Evolutionary conservation across 352 stramenopile genomes (phyloP).

Genomic region (Phytophthora foliorum): DNA sequence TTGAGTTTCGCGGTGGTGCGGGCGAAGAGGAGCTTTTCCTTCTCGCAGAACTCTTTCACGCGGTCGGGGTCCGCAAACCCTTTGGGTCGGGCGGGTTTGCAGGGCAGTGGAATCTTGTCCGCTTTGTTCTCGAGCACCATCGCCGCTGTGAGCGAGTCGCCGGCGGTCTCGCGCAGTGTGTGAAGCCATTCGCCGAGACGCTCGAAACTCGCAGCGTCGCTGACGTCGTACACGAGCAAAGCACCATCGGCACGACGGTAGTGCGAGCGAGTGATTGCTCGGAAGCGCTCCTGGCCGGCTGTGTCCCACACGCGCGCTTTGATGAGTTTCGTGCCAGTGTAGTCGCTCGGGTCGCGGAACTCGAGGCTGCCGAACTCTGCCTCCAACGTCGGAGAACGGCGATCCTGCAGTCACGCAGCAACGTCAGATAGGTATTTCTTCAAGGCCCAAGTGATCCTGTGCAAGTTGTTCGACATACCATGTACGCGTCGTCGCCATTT

Average conservation of each 20-base stretch:
- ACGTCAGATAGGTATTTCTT: background rate
- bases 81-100: constrained; percentile 12
- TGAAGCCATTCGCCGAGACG: constrained; percentile 91
- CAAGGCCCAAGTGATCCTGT: background rate
- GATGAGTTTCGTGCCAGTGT: constrained; percentile 55
- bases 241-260: constrained; percentile 89
- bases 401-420: constrained; percentile 45
- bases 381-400: constrained; percentile 69
- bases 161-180: constrained; percentile 87
- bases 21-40: constrained; percentile 68
- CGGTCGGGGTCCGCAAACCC: constrained; percentile 58
- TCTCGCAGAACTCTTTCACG: constrained; percentile 66
- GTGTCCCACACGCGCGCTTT: constrained; percentile 93
- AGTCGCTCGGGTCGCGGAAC: constrained; percentile 61
- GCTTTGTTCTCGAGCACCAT: constrained; percentile 94
- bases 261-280: constrained; percentile 89
- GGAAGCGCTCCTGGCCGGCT: constrained; percentile 90
- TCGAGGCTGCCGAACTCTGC: constrained; percentile 82
- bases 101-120: constrained; percentile 58
- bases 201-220: constrained; percentile 85
- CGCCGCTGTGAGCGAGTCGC: constrained; percentile 85
- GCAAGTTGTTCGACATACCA: constrained; percentile 25
- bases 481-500: constrained; percentile 67
- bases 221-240: constrained; percentile 94
- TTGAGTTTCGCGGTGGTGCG: constrained; percentile 78